phyloP scores from a whole-genome alignment of 2,329 filamentous ascomycete genomes.

The Arthrobotrys sinensis region DNA sequence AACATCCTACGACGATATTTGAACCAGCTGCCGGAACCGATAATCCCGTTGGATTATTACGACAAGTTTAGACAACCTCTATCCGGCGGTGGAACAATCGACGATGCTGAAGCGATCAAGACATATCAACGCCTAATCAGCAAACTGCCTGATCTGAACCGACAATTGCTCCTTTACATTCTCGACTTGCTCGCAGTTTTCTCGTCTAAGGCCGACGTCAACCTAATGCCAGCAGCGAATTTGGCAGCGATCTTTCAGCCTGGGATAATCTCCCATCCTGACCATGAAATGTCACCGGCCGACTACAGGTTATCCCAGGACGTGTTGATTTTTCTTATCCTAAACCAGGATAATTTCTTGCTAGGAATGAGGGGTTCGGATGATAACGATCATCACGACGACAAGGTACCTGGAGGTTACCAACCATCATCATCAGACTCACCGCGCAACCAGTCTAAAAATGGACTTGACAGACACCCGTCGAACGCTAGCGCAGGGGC shows the following conservation, averaged over 20 bases:
- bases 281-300: constrained; percentile 93
- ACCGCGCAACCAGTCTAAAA: constrained; percentile 71
- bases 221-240: constrained; percentile 96
- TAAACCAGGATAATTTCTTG: constrained; percentile 98
- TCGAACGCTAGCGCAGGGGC: constrained; percentile 92
- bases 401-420: constrained; percentile 70
- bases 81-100: constrained; percentile 76
- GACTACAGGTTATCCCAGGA: constrained; percentile 97
- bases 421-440: constrained; percentile 71
- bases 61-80: constrained; percentile 90
- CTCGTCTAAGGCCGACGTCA: constrained; percentile 94
- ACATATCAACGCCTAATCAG: constrained; percentile 93
- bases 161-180: constrained; percentile 94
- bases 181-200: constrained; percentile 96
- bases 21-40: constrained; percentile 95
- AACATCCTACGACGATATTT: constrained; percentile 96
- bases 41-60: constrained; percentile 94
- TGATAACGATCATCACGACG: constrained; percentile 82
- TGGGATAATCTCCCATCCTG: constrained; percentile 92
- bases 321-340: constrained; percentile 96
- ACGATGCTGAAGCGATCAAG: constrained; percentile 81
- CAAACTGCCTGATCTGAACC: constrained; percentile 90
- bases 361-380: constrained; percentile 95
- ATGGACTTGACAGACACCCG: constrained; percentile 79
- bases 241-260: constrained; percentile 97